These are phyloP conservation scores for Lichenothelia convexa DNA, from an alignment of 495 filamentous ascomycete genomes.

Conservation along the genomic window DNA sequence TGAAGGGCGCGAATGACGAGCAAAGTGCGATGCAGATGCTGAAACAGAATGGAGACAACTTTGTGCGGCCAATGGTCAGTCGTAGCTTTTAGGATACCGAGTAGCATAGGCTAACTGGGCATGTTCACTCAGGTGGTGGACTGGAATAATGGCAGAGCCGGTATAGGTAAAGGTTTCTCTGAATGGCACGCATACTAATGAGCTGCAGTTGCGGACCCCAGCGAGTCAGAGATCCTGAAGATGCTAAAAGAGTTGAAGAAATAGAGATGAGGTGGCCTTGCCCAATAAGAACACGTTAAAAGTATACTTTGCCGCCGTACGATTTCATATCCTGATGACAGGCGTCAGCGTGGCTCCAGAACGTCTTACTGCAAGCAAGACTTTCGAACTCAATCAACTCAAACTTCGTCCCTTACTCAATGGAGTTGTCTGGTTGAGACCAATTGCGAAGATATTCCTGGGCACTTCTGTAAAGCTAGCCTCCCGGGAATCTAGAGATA, in stretches of 20 bases:
- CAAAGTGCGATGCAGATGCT: constrained; percentile 64
- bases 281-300: no score
- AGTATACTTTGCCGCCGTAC: no score
- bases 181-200: constrained; percentile 7
- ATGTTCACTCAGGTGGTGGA: constrained; percentile 46
- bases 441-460: no score
- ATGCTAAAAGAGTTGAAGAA: constrained; percentile 53
- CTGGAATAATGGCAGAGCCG: constrained; percentile 76
- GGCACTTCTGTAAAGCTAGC: no score
- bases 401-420: no score
- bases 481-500: no score
- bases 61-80: constrained; percentile 60
- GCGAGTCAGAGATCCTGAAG: constrained; percentile 69
- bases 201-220: constrained; percentile 39
- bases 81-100: constrained; percentile 16
- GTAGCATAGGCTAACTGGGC: constrained; percentile 26
- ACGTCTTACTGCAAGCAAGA: no score
- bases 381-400: no score
- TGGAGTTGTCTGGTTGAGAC: no score
- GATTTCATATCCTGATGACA: no score
- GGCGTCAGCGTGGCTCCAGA: no score
- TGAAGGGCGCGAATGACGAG: constrained; percentile 51
- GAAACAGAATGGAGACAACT: constrained; percentile 31
- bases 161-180: constrained; percentile 14
- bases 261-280: no score